A percentile compares a stretch with the other conserved stretches of the same genome.
Conservation (phyloP, 495 filamentous ascomycete species). For the Jackrogersella multiformis region DNA sequence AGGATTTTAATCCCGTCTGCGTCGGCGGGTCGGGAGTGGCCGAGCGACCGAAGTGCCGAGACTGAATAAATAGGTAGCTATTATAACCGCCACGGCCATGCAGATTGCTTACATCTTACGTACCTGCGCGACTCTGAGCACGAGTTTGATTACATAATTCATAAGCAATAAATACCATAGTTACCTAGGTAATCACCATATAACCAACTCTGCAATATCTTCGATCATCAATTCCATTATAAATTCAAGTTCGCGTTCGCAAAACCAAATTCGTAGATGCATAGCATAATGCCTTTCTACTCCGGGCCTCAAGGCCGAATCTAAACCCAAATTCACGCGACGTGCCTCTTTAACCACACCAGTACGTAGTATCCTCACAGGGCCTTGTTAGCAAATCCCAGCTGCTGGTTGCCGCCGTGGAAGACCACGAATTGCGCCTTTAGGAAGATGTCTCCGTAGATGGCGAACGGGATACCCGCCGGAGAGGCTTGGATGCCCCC, state of each 20-base stretch:
- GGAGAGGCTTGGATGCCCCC: slow-evolving; percentile 71
- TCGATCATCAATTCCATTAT: slow-evolving; percentile 11
- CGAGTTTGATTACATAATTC: background rate
- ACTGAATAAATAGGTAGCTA: background rate
- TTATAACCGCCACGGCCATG: background rate
- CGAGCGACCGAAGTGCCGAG: slow-evolving; percentile 15
- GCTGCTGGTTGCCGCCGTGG: slow-evolving; percentile 61
- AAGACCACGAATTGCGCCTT: slow-evolving; percentile 86
- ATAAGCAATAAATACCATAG: no score
- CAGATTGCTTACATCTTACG: background rate
- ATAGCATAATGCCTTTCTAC: background rate
- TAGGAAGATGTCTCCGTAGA: slow-evolving; percentile 86
- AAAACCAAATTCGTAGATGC: slow-evolving; percentile 2
- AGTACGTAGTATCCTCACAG: slow-evolving; percentile 10
- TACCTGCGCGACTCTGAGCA: background rate
- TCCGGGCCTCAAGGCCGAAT: background rate
- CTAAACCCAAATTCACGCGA: slow-evolving; percentile 5
- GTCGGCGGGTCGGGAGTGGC: background rate
- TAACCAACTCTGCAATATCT: background rate
- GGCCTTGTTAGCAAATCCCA: slow-evolving; percentile 71
- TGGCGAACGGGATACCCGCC: slow-evolving; percentile 69
- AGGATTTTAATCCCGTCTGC: background rate
- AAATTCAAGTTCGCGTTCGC: background rate
- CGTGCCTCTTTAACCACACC: background rate
- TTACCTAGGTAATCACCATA: no score